These are phyloP conservation scores for Lentinula raphanica DNA, from an alignment of 768 basidiomycete species.

Conservation along the genomic window DNA sequence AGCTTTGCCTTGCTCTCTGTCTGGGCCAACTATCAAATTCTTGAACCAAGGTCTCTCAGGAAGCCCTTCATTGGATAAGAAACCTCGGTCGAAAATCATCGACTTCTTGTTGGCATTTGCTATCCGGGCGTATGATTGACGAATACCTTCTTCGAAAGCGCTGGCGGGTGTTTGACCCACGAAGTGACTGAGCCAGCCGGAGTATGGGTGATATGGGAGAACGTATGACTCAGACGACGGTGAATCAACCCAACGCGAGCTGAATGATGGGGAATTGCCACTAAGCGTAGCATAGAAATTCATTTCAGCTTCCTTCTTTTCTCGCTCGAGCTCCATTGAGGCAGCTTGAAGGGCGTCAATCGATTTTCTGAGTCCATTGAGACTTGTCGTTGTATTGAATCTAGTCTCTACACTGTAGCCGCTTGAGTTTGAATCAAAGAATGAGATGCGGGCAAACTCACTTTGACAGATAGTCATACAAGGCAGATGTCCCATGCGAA, in stretches of 20 bases:
- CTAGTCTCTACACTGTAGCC: neutral
- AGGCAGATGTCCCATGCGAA: conserved; percentile 54
- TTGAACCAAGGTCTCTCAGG: conserved; percentile 73
- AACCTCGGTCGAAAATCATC: conserved; percentile 67
- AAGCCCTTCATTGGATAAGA: conserved; percentile 73
- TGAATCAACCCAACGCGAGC: neutral
- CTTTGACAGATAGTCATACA: conserved; percentile 13
- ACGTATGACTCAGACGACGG: neutral
- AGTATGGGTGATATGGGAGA: neutral
- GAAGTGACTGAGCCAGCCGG: neutral
- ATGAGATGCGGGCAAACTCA: neutral
- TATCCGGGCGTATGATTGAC: conserved; percentile 55
- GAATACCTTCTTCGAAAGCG: conserved; percentile 28
- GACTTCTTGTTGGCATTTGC: conserved; percentile 61
- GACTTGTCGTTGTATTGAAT: conserved; percentile 28
- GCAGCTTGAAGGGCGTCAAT: conserved; percentile 44
- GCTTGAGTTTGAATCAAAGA: neutral
- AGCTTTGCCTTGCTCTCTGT: neutral
- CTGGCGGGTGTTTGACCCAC: neutral
- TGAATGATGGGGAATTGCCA: conserved; percentile 28
- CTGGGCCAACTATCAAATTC: conserved; percentile 5
- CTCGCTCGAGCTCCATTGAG: conserved; percentile 53
- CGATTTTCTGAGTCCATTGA: conserved; percentile 34
- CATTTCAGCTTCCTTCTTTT: conserved; percentile 51
- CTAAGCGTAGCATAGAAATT: conserved; percentile 41